These are phyloP conservation scores for Orbilia oligospora DNA, from an alignment of 2,329 filamentous ascomycete genomes.

Conservation along the genomic window DNA sequence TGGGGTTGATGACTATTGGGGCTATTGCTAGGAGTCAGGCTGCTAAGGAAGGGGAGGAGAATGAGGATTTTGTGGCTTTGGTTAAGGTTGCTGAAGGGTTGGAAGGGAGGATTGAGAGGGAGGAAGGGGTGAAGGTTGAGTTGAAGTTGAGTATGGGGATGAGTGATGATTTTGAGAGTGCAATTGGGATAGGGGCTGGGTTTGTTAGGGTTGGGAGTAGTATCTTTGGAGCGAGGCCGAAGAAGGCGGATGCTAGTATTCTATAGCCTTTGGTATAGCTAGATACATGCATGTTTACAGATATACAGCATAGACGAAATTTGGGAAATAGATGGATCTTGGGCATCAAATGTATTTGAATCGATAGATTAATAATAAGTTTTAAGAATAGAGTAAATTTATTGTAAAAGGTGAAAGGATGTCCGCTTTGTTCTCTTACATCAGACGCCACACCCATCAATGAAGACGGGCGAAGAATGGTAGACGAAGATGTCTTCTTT, in stretches of 20 bases:
- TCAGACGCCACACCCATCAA: slow-evolving; percentile 61
- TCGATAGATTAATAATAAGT: no score
- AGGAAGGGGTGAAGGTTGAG: slow-evolving; percentile 46
- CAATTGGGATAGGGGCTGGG: slow-evolving; percentile 83
- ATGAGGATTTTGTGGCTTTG: slow-evolving; percentile 58
- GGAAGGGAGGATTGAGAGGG: slow-evolving; percentile 59
- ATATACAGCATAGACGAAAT: not conserved
- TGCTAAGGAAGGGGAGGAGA: slow-evolving; percentile 57
- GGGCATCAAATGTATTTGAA: no score
- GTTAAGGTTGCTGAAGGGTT: slow-evolving; percentile 39
- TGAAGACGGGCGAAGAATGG: slow-evolving; percentile 46
- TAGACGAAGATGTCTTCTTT: slow-evolving; percentile 59
- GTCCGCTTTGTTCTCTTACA: slow-evolving; percentile 66
- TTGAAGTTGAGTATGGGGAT: slow-evolving; percentile 67
- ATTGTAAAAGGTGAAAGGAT: slow-evolving; percentile 4
- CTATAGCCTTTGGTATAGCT: not conserved
- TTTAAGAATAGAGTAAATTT: no score
- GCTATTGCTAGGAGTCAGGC: slow-evolving; percentile 54
- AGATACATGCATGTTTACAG: no score
- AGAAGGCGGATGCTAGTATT: slow-evolving; percentile 77
- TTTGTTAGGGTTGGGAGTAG: slow-evolving; percentile 94
- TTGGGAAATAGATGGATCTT: no score
- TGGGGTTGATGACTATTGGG: slow-evolving; percentile 65
- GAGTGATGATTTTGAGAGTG: slow-evolving; percentile 95
- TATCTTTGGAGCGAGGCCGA: slow-evolving; percentile 88